Base-by-base conservation (phyloP, 306 rosid species). In the Adenanthera pavonina region DNA sequence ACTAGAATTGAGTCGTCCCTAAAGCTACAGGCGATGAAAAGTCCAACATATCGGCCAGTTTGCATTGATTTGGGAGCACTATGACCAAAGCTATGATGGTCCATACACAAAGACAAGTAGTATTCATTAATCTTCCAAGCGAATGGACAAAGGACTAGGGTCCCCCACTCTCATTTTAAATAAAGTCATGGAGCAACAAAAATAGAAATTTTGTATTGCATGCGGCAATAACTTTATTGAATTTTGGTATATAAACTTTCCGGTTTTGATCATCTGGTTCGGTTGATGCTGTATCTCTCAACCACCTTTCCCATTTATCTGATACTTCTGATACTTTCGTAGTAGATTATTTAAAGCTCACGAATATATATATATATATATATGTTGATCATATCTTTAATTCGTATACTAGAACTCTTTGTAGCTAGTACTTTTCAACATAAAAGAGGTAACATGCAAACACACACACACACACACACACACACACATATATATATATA, bases 11-110 rank as follows among this genome's bases (percentile, higher is more conserved):
- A 64, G 81, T 64, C 52, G 81, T 64, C 52, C 36, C 74, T 64
- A 48, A 5, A 30, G 40, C 47, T 17, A 14, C 10, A 59, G 65
- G 3, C 25, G 20, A 17, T 34, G 19, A 73, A 34, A 47, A 76
- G 72, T 62, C 80, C 54, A 76, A 66, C 20, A 76, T 62, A 61
- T 44, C 72, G 72, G 65, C 72, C 74, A 62, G 52, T 34, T 49
- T 34, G 74, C 74, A 49, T 65, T 36, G 35, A 72, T 77, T 59
- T 12, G 36, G 8, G 34, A 56, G 40, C 80, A 48, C 80, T 66
- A 7, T 36, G 12, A 49, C 57, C 74, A 65, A 77, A 64, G 69
- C 12, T 17, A 14, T 44, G 59, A 77, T 64, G 71, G 72, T 73
- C 65, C 46, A 51, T 19, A 61, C 41, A 15, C 33, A 43, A 76